Evolutionary conservation across 495 filamentous ascomycete species (phyloP).

Genomic region (Penicillium maclennaniae): DNA sequence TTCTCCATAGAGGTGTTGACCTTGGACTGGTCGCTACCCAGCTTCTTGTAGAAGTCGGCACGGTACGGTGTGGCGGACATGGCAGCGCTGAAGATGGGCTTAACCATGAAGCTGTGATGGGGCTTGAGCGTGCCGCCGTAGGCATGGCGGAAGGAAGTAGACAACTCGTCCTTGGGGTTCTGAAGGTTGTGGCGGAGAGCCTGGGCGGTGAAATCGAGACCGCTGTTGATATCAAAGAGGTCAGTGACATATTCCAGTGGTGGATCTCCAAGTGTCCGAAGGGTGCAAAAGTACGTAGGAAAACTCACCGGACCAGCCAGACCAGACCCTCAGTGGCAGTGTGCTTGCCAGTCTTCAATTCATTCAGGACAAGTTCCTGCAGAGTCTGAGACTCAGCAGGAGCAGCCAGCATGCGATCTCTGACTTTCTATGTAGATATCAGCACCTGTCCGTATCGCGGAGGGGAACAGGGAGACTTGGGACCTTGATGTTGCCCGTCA

Average conservation of each 20-base stretch:
- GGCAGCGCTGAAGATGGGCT: slow-evolving; percentile 84
- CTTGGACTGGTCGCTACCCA: slow-evolving; percentile 60
- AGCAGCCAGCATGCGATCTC: slow-evolving; percentile 72
- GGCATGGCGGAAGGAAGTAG: slow-evolving; percentile 77
- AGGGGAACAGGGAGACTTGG: slow-evolving; percentile 13
- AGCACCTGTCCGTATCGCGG: slow-evolving; percentile 6
- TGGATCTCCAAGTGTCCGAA: neutral
- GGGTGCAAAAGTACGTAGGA: slow-evolving; percentile 4
- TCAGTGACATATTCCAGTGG: neutral
- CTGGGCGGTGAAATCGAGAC: slow-evolving; percentile 85
- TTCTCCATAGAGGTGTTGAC: slow-evolving; percentile 56
- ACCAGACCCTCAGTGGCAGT: slow-evolving; percentile 81
- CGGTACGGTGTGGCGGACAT: slow-evolving; percentile 92
- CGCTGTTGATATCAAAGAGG: slow-evolving; percentile 48
- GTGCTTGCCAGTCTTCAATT: slow-evolving; percentile 83
- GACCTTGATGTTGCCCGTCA: slow-evolving; percentile 90
- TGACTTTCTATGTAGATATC: slow-evolving; percentile 70
- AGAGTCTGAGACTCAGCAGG: slow-evolving; percentile 73
- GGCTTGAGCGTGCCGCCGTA: slow-evolving; percentile 84
- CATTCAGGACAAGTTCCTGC: slow-evolving; percentile 78
- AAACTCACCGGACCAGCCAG: slow-evolving; percentile 80
- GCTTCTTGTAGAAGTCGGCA: slow-evolving; percentile 82
- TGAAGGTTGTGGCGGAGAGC: slow-evolving; percentile 74
- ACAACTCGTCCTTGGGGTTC: slow-evolving; percentile 67
- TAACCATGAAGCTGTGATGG: slow-evolving; percentile 82